Evolutionary conservation across 2,329 filamentous ascomycete species (phyloP).

Genomic region (Albifimbria verrucaria): DNA sequence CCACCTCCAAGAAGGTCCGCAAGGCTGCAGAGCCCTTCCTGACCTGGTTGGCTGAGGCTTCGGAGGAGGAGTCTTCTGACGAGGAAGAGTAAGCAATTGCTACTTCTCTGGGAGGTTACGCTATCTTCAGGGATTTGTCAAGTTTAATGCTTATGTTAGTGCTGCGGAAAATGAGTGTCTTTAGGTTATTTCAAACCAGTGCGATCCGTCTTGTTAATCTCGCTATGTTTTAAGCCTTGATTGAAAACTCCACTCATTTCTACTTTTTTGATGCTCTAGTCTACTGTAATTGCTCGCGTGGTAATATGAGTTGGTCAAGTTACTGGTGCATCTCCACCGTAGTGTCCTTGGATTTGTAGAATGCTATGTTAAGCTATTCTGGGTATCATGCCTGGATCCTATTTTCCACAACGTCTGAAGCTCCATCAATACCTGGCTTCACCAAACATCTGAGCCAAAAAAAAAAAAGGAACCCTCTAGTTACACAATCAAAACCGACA

Average conservation of each 20-base stretch:
- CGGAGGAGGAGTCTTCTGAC: slow-evolving; percentile 65
- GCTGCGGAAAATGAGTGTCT: too few species aligned
- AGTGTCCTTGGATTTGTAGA: too few species aligned
- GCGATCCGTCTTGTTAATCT: background rate
- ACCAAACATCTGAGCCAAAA: too few species aligned
- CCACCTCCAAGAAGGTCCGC: slow-evolving; percentile 90
- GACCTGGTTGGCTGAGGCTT: slow-evolving; percentile 86
- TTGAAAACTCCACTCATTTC: slow-evolving; percentile 1
- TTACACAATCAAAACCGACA: background rate
- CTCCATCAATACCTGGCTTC: background rate
- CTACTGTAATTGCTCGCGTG: slow-evolving; percentile 11
- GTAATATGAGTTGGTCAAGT: too few species aligned
- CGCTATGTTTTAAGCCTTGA: background rate
- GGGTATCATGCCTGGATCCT: slow-evolving; percentile 2
- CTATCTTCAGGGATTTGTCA: too few species aligned
- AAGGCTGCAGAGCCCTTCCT: slow-evolving; percentile 93
- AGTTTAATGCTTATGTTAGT: too few species aligned
- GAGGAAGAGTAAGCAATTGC: slow-evolving; percentile 42
- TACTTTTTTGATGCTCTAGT: slow-evolving; percentile 5
- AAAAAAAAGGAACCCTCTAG: background rate
- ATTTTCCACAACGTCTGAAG: background rate
- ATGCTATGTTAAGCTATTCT: background rate
- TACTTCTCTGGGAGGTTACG: too few species aligned
- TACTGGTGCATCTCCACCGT: too few species aligned
- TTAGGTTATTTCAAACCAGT: background rate